phyloP scores from a whole-genome alignment of 306 rosid species.

The Begonia fuchsioides region DNA sequence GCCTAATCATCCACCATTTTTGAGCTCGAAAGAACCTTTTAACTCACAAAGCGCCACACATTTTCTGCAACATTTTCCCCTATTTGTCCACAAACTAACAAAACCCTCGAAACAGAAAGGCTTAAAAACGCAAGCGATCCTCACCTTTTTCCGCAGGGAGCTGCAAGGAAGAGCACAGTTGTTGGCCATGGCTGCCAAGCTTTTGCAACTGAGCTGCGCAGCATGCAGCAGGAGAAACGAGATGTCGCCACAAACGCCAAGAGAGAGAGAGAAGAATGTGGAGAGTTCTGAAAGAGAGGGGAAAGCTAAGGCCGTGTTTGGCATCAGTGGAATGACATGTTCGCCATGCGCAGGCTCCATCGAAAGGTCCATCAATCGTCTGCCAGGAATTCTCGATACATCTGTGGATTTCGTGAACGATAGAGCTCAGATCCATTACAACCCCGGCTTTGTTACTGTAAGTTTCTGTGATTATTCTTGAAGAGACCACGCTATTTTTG shows the following conservation, averaged over 20 bases:
- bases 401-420: conserved; percentile 55
- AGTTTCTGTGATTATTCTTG: conserved; percentile 7
- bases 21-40: neutral
- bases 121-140: neutral
- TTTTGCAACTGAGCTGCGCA: neutral
- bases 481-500: no score
- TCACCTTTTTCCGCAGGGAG: neutral
- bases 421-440: conserved; percentile 44
- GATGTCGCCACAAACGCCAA: neutral
- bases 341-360: conserved; percentile 68
- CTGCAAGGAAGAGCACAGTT: neutral
- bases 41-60: neutral
- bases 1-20: no score
- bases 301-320: conserved; percentile 33
- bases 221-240: neutral
- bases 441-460: conserved; percentile 43
- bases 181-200: neutral
- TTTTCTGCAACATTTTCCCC: neutral
- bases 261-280: neutral
- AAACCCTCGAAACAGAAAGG: neutral
- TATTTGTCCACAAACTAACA: neutral
- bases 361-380: conserved; percentile 59
- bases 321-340: conserved; percentile 60
- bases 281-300: conserved; percentile 17
- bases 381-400: conserved; percentile 63